These are phyloP conservation scores for Coniochaeta hoffmannii DNA, from an alignment of 2,329 filamentous ascomycete species.

Conservation along the genomic window DNA sequence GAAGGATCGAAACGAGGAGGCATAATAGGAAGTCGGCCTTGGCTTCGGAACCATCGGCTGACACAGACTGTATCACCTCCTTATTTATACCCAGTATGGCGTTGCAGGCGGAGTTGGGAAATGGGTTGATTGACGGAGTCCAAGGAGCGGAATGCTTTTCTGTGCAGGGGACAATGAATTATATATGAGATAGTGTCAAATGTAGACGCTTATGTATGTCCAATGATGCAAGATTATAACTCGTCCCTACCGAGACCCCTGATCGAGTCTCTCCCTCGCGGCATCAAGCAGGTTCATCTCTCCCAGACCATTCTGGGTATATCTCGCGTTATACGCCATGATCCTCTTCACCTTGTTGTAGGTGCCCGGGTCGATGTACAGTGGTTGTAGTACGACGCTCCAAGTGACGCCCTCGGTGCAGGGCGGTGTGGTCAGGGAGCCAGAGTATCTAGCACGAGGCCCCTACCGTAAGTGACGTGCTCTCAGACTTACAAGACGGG, in stretches of 20 bases:
- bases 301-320: slow-evolving; percentile 42
- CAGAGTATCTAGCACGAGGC: slow-evolving; percentile 35
- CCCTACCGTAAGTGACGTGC: not conserved
- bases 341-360: slow-evolving; percentile 45
- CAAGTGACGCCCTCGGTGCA: slow-evolving; percentile 51
- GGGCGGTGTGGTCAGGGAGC: slow-evolving; percentile 56
- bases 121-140: not conserved
- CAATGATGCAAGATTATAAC: too few relatives aligned
- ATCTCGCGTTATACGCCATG: slow-evolving; percentile 48
- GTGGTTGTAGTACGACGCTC: slow-evolving; percentile 39
- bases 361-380: slow-evolving; percentile 38
- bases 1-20: not conserved
- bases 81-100: not conserved
- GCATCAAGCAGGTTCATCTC: slow-evolving; percentile 31
- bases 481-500: too few relatives aligned
- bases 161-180: too few relatives aligned
- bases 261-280: not conserved
- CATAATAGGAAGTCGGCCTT: not conserved
- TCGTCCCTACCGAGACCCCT: not conserved
- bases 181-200: too few relatives aligned
- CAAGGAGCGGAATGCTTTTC: too few relatives aligned
- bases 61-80: slow-evolving; percentile 9
- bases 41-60: slow-evolving; percentile 7
- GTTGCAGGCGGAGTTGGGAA: not conserved
- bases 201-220: too few relatives aligned